phyloP scores from a whole-genome alignment of 1,284 basidiomycete species.

The Meira miltonrushii region DNA sequence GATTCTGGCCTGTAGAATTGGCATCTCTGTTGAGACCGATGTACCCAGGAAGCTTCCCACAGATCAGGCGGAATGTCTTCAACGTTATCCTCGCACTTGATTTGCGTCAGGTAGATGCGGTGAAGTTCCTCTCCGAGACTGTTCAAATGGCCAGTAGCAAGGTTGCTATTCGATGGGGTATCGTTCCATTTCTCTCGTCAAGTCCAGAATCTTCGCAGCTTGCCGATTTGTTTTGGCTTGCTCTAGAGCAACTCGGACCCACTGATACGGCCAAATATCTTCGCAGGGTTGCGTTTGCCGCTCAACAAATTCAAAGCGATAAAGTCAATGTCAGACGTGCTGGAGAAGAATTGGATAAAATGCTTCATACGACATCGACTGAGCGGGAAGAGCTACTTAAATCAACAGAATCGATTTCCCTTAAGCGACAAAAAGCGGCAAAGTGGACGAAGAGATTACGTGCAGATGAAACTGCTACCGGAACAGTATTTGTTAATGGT shows the following conservation, averaged over 20 bases:
- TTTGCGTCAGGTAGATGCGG: conserved; percentile 26
- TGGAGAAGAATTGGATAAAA: conserved; percentile 21
- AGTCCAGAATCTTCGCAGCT: conserved; percentile 26
- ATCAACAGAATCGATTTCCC: conserved; percentile 1
- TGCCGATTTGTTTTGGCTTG: conserved; percentile 37
- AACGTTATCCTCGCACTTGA: conserved; percentile 44
- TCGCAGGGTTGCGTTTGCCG: conserved; percentile 16
- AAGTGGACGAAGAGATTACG: conserved; percentile 30
- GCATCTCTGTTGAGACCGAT: conserved; percentile 24
- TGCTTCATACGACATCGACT: conserved; percentile 1
- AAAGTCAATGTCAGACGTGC: conserved; percentile 19
- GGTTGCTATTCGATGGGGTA: conserved; percentile 38
- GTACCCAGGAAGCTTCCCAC: conserved; percentile 40
- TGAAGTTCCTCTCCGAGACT: conserved; percentile 34
- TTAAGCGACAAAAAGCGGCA: conserved; percentile 14
- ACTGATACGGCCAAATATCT: conserved; percentile 23
- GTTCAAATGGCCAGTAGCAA: conserved; percentile 26
- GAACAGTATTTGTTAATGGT: conserved; percentile 75
- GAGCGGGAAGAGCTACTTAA: conserved; percentile 7
- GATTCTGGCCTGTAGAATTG: background rate
- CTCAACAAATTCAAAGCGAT: conserved; percentile 4
- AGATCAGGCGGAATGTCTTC: conserved; percentile 42
- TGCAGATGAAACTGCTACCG: conserved; percentile 22
- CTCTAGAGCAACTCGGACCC: conserved; percentile 23
- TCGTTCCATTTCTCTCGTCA: conserved; percentile 24